A percentile compares a stretch with the other conserved stretches of the same genome.
phyloP scores from a whole-genome alignment of 2,329 filamentous ascomycete genomes.

The Fusarium penzigii region DNA sequence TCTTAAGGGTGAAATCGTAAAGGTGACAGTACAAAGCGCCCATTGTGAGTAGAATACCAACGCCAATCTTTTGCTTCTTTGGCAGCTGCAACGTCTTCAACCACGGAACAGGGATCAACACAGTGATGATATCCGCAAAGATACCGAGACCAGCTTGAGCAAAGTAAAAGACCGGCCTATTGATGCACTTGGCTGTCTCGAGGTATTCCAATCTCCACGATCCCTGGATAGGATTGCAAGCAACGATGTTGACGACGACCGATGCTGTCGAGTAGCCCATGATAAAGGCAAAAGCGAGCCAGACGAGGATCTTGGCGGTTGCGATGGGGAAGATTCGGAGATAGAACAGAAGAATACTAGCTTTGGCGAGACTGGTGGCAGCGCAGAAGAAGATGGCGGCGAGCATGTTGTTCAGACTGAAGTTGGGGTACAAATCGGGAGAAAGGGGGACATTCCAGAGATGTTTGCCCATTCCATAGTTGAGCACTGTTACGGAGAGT shows the following conservation, averaged over 20 bases:
- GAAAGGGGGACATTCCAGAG: slow-evolving; percentile 12
- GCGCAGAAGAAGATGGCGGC: slow-evolving; percentile 16
- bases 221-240: slow-evolving; percentile 4
- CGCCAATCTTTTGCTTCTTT: slow-evolving; percentile 12
- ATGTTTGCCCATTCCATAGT: slow-evolving; percentile 15
- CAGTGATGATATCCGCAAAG: slow-evolving; percentile 9
- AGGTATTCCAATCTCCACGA: slow-evolving; percentile 6
- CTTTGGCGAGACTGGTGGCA: slow-evolving; percentile 8
- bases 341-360: slow-evolving; percentile 12
- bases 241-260: slow-evolving; percentile 9
- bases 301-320: slow-evolving; percentile 2
- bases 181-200: slow-evolving; percentile 6
- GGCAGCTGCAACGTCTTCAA: slow-evolving; percentile 9
- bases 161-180: slow-evolving; percentile 11
- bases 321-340: slow-evolving; percentile 11
- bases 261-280: slow-evolving; percentile 8
- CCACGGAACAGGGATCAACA: slow-evolving; percentile 8
- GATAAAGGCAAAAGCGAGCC: slow-evolving; percentile 10
- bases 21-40: slow-evolving; percentile 4
- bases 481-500: slow-evolving; percentile 9
- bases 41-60: slow-evolving; percentile 8
- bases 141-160: slow-evolving; percentile 9
- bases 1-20: neutral
- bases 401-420: slow-evolving; percentile 7
- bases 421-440: slow-evolving; percentile 9